A percentile compares a stretch with the other conserved stretches of the same genome.
phyloP scores from a whole-genome alignment of 1,284 basidiomycete species.

The Cryptococcus maquisensis region DNA sequence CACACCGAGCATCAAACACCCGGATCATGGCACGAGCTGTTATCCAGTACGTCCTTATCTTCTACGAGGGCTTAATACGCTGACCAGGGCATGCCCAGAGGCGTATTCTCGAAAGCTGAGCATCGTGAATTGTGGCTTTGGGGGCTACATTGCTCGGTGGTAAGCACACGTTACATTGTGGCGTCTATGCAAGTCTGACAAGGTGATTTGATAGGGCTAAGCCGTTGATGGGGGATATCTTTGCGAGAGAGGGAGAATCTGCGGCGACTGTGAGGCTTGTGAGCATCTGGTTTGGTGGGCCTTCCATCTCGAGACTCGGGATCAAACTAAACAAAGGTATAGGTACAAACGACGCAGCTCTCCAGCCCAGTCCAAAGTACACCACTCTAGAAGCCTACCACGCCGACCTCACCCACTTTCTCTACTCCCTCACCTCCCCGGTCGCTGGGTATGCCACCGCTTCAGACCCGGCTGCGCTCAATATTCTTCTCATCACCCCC shows the following conservation, averaged over 20 bases:
- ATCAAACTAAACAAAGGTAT: not conserved
- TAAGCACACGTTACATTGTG: too few species aligned
- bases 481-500: conserved; percentile 10
- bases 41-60: too few species aligned
- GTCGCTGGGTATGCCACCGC: conserved; percentile 1
- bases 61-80: too few species aligned
- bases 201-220: conserved; percentile 9
- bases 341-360: conserved; percentile 1
- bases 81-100: too few species aligned
- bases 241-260: conserved; percentile 29
- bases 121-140: conserved; percentile 34
- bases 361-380: not conserved
- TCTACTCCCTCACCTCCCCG: not conserved
- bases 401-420: conserved; percentile 1
- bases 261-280: conserved; percentile 27
- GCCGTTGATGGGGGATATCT: conserved; percentile 26
- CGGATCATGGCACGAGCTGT: too few species aligned
- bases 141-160: too few species aligned
- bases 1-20: too few species aligned
- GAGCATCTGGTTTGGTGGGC: conserved; percentile 42
- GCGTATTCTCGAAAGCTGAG: conserved; percentile 31
- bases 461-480: not conserved
- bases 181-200: too few species aligned
- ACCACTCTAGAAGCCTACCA: not conserved
- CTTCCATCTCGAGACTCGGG: not conserved